Conservation (phyloP, 148 eudicot species). For the Linanthus parryae region DNA sequence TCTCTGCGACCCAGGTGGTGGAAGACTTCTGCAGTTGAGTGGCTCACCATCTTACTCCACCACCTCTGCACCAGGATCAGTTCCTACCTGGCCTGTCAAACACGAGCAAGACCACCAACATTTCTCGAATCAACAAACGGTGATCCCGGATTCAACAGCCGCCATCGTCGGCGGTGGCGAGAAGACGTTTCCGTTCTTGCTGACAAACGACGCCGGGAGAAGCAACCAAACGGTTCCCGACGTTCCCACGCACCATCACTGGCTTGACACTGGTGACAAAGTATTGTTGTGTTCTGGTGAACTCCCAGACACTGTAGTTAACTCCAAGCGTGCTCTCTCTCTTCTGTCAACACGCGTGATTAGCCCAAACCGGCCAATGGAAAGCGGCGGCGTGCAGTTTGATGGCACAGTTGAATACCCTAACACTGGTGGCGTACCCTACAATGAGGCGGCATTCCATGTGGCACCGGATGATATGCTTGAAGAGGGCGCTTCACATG, state of each 20-base stretch:
- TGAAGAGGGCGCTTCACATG: constrained; percentile 25
- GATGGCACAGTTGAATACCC: not conserved
- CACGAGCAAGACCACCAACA: not conserved
- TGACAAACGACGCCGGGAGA: not conserved
- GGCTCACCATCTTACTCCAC: not conserved
- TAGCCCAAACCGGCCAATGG: not conserved
- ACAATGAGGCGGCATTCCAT: not conserved
- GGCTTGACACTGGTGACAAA: not conserved
- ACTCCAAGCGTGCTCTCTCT: constrained; percentile 8
- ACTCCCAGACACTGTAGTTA: not conserved
- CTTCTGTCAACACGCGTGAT: constrained; percentile 10
- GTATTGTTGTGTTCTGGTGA: too few relatives aligned
- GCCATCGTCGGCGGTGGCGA: not conserved
- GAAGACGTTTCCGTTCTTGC: constrained; percentile 9
- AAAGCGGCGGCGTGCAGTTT: not conserved
- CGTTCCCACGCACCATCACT: not conserved
- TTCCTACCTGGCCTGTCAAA: not conserved
- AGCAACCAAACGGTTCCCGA: not conserved
- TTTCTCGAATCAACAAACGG: not conserved
- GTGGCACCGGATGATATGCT: constrained; percentile 21
- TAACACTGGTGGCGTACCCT: not conserved
- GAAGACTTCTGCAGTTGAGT: constrained; percentile 6
- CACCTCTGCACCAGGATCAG: not conserved
- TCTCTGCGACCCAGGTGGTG: constrained; percentile 7
- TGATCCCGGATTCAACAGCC: not conserved